Evolutionary conservation across 148 eudicot species (phyloP).

Genomic region (Arbutus unedo): DNA sequence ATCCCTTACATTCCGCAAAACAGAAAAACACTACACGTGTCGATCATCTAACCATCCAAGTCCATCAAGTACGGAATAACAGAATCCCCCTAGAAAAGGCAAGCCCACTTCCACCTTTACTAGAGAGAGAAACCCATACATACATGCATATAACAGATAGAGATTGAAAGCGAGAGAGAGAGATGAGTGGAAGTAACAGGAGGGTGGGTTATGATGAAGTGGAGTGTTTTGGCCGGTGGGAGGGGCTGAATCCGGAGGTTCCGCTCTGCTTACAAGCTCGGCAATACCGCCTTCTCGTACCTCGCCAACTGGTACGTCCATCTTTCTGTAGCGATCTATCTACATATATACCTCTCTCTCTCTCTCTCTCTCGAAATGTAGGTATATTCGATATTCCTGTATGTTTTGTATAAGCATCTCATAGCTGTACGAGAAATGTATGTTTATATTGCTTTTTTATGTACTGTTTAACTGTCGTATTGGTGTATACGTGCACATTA

Average conservation of each 20-base stretch:
- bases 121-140: not conserved
- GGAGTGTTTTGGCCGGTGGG: constrained; percentile 4
- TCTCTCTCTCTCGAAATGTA: not conserved
- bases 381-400: not conserved
- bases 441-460: not conserved
- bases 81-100: not conserved
- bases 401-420: not conserved
- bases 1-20: not conserved
- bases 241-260: constrained; percentile 19
- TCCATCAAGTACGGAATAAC: not conserved
- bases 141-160: not conserved
- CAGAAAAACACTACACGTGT: not conserved
- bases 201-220: not conserved
- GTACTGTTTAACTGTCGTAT: not conserved
- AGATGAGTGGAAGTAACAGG: constrained; percentile 1
- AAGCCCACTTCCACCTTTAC: not conserved
- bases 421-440: not conserved
- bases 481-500: not conserved
- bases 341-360: not conserved
- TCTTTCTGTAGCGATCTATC: not conserved
- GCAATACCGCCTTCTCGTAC: constrained; percentile 17
- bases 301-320: constrained; percentile 20
- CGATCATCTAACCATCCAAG: not conserved
- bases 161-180: too few species aligned
- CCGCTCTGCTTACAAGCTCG: constrained; percentile 11